phyloP scores from a whole-genome alignment of 495 filamentous ascomycete genomes.

The Aspergillus incahuasiensis region DNA sequence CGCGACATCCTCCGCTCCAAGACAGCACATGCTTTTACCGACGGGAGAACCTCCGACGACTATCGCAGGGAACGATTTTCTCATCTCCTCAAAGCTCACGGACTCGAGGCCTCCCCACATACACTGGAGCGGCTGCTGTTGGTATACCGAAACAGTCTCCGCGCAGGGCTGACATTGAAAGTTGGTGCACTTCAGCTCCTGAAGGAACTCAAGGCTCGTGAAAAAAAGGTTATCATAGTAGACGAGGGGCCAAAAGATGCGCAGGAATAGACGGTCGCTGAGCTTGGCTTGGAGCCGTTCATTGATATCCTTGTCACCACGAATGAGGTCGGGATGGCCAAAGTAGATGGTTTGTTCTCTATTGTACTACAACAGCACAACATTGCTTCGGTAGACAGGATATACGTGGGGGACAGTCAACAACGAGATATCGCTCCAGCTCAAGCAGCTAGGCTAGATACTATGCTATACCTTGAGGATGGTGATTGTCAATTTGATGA shows the following conservation, averaged over 20 bases:
- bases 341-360: slow-evolving; percentile 33
- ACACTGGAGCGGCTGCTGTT: neutral
- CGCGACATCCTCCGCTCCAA: slow-evolving; percentile 21
- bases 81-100: slow-evolving; percentile 6
- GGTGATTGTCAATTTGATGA: neutral
- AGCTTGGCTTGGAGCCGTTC: slow-evolving; percentile 25
- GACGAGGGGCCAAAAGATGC: neutral
- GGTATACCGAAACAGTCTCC: neutral
- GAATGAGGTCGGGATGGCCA: slow-evolving; percentile 27
- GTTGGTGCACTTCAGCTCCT: neutral
- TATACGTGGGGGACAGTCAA: slow-evolving; percentile 8
- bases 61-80: slow-evolving; percentile 36
- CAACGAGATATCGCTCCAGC: neutral
- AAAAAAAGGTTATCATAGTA: neutral
- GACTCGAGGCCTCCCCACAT: neutral
- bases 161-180: neutral
- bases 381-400: slow-evolving; percentile 24
- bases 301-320: slow-evolving; percentile 37
- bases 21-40: slow-evolving; percentile 33
- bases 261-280: neutral
- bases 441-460: neutral
- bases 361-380: slow-evolving; percentile 23
- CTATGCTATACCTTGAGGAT: neutral
- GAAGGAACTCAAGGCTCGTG: neutral
- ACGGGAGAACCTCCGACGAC: slow-evolving; percentile 31